These are phyloP conservation scores for Porpolomopsis calyptriformis DNA, from an alignment of 768 basidiomycete species.

Conservation along the genomic window DNA sequence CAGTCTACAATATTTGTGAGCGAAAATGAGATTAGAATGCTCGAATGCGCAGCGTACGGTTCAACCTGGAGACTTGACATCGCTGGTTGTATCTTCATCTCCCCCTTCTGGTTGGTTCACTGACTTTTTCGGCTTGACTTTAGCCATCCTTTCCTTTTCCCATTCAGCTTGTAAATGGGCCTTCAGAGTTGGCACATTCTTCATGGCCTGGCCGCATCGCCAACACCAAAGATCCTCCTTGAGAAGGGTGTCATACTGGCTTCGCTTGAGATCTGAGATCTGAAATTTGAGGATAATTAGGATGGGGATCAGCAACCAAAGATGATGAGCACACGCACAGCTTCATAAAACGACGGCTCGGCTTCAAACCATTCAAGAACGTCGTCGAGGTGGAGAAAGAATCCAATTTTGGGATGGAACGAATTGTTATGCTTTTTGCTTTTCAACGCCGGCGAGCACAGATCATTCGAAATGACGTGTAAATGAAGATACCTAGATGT, in stretches of 20 bases:
- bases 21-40: too few species aligned
- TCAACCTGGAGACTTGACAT: too few species aligned
- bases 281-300: conserved; percentile 16
- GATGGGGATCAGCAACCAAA: conserved; percentile 1
- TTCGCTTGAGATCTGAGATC: conserved; percentile 44
- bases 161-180: conserved; percentile 68
- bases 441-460: conserved; percentile 62
- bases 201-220: conserved; percentile 49
- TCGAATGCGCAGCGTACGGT: too few species aligned
- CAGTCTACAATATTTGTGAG: too few species aligned
- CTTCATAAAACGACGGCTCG: conserved; percentile 40
- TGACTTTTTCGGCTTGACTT: conserved; percentile 32
- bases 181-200: conserved; percentile 68
- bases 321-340: conserved; percentile 27
- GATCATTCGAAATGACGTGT: conserved; percentile 76
- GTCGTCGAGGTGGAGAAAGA: conserved; percentile 69
- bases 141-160: conserved; percentile 39
- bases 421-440: conserved; percentile 88
- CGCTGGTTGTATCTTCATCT: not conserved
- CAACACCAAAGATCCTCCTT: conserved; percentile 63
- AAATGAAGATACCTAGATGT: conserved; percentile 53
- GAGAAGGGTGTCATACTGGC: conserved; percentile 52
- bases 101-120: conserved; percentile 8
- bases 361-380: conserved; percentile 78
- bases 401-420: conserved; percentile 75